Base-by-base conservation (phyloP, 495 filamentous ascomycete genomes). In the Xylaria grammica region DNA sequence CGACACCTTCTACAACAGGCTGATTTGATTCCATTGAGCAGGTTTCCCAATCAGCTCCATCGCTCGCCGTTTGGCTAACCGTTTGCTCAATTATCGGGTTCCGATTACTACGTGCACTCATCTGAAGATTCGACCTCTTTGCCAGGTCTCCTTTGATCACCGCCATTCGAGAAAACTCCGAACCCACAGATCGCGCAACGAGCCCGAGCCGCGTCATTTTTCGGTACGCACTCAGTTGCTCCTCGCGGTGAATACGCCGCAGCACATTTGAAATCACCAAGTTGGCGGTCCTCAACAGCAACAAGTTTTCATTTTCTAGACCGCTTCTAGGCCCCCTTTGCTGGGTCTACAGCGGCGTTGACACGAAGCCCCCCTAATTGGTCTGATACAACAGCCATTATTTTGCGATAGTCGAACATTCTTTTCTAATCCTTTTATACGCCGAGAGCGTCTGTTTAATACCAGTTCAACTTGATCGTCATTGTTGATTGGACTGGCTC, bases 281-380 rank as follows among this genome's bases (percentile, higher is more conserved):
- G 89, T 97, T 99, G 95, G 95, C 95, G 93, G 94, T 90, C 82
- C 84, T 88, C 86, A 88, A 79, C 79, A 84, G 83, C 77, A 78
- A 82, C 76, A 79, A 87, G 84, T 89, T 91, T 79, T 91, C 91
- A 74, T 91, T 91, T 84, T 81, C 89, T 73, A 90, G 91, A 85
- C 94, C 94, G 85, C 92, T 97, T 78, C 90, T 96, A 72, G 93
- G 93, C 83, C 94, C 95, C 76, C 86, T 87, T 72, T 85, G 87
- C 81, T 89, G 93, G 92, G 91, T 92, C 85, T 94, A 95, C 81
- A 86, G 88, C 84, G 93, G 95, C 89, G 92, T 90, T 84, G 91
- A 94, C 83, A 95, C 93, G 84, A 94, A 95, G 85, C 95, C 95
- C 74, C 95, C 95, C 84, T 99, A 98, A 97, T 80, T 94, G 80